Evolutionary conservation across 495 filamentous ascomycete genomes (phyloP).

Genomic region (Letharia columbiana): DNA sequence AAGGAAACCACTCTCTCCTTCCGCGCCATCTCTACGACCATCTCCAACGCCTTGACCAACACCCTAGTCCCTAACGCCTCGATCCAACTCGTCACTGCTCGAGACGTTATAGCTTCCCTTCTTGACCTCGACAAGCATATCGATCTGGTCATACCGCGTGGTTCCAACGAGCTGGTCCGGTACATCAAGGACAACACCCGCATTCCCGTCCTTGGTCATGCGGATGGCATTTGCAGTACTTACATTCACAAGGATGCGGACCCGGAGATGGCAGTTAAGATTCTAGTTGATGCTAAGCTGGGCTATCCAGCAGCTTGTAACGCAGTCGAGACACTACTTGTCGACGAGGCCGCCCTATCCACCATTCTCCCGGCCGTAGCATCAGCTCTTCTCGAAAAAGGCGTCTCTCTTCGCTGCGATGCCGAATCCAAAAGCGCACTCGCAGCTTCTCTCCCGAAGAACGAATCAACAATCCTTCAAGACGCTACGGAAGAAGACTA

Average conservation of each 20-base stretch:
- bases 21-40: conserved; percentile 73
- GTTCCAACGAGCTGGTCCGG: conserved; percentile 85
- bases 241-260: conserved; percentile 81
- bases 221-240: conserved; percentile 85
- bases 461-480: conserved; percentile 44
- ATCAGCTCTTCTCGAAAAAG: conserved; percentile 58
- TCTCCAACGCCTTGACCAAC: conserved; percentile 65
- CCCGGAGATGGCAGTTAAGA: conserved; percentile 57
- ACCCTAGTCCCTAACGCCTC: conserved; percentile 77
- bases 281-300: conserved; percentile 86
- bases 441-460: conserved; percentile 28
- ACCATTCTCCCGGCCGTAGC: conserved; percentile 66
- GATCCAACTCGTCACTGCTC: conserved; percentile 86
- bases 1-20: conserved; percentile 96
- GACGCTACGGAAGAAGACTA: conserved; percentile 63
- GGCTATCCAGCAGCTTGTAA: conserved; percentile 98
- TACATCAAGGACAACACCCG: conserved; percentile 83
- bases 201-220: conserved; percentile 94
- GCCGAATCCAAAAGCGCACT: conserved; percentile 53
- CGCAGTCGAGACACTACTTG: conserved; percentile 76
- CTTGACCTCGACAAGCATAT: conserved; percentile 77
- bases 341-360: conserved; percentile 62
- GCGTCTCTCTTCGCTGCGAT: conserved; percentile 83
- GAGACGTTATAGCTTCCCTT: conserved; percentile 78
- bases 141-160: conserved; percentile 90